A percentile compares a stretch with the other conserved stretches of the same genome.
These are phyloP conservation scores for Imleria badia DNA, from an alignment of 768 basidiomycete genomes.

Conservation along the genomic window DNA sequence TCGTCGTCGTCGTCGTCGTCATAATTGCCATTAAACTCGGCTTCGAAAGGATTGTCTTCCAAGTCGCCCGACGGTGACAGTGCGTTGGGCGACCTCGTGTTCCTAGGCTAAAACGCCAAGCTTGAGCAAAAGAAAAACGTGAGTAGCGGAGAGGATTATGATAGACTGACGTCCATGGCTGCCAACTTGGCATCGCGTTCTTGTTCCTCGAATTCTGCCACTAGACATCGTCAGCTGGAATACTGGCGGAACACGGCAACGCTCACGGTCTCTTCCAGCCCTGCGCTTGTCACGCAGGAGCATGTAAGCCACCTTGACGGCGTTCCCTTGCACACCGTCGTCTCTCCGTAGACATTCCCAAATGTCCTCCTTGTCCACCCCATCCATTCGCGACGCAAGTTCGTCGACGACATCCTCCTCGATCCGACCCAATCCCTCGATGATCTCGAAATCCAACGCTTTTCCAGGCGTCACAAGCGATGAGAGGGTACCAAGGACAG, in stretches of 20 bases:
- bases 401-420: constrained; percentile 91
- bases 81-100: constrained; percentile 62
- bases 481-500: constrained; percentile 71
- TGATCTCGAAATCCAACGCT: constrained; percentile 74
- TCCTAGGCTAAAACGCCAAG: constrained; percentile 53
- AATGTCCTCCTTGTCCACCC: constrained; percentile 79
- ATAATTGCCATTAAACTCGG: constrained; percentile 53
- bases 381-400: constrained; percentile 66
- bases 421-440: constrained; percentile 89
- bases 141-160: constrained; percentile 19
- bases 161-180: constrained; percentile 70
- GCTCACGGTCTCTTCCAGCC: constrained; percentile 81
- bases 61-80: constrained; percentile 64
- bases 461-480: constrained; percentile 70
- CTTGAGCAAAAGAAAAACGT: constrained; percentile 4
- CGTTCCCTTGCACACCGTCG: constrained; percentile 85
- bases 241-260: not conserved
- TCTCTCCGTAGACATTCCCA: constrained; percentile 83
- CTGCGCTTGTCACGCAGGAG: constrained; percentile 86
- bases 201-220: constrained; percentile 78
- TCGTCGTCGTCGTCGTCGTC: constrained; percentile 52
- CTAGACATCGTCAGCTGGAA: constrained; percentile 37
- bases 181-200: constrained; percentile 81
- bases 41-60: constrained; percentile 80
- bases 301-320: constrained; percentile 96